Percentiles rank a stretch among this genome's conserved stretches.
phyloP scores from a whole-genome alignment of 179 eudicot genomes.

The Gypsophila paniculata region DNA sequence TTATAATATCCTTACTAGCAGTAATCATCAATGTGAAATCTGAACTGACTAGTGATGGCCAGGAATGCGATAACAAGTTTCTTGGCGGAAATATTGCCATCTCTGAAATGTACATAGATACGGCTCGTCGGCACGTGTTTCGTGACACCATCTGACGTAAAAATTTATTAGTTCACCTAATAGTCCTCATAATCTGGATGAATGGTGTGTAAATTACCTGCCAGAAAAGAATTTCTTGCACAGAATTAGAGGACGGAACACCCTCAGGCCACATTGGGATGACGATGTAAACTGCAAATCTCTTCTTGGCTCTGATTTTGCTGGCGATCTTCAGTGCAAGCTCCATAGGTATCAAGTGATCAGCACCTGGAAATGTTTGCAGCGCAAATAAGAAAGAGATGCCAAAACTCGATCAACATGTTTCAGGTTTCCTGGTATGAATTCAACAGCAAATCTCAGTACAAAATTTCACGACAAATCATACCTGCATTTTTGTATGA shows the following conservation, averaged over 20 bases:
- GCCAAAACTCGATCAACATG: background rate
- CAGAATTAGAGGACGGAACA: constrained; percentile 47
- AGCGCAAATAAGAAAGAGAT: background rate
- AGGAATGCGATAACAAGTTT: background rate
- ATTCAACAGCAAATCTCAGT: background rate
- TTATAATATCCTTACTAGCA: background rate
- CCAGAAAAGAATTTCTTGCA: constrained; percentile 78
- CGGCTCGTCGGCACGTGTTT: background rate
- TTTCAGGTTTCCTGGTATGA: background rate
- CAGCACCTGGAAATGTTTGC: constrained; percentile 48
- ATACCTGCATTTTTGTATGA: constrained; percentile 59
- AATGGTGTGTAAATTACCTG: constrained; percentile 41
- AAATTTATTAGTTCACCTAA: background rate
- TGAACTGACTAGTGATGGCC: background rate
- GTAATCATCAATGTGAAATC: background rate
- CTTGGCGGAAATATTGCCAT: background rate
- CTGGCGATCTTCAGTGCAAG: constrained; percentile 62
- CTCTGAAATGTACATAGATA: background rate
- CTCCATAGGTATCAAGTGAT: constrained; percentile 70
- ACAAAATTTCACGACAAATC: background rate
- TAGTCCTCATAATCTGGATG: background rate
- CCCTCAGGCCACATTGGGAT: constrained; percentile 89
- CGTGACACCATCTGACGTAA: background rate
- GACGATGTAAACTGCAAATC: constrained; percentile 61
- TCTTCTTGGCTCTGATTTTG: constrained; percentile 62